A percentile compares a stretch with the other conserved stretches of the same genome.
These are phyloP conservation scores for Eremothecium sinecaudum DNA, from an alignment of 1,139 yeast species.

Conservation along the genomic window DNA sequence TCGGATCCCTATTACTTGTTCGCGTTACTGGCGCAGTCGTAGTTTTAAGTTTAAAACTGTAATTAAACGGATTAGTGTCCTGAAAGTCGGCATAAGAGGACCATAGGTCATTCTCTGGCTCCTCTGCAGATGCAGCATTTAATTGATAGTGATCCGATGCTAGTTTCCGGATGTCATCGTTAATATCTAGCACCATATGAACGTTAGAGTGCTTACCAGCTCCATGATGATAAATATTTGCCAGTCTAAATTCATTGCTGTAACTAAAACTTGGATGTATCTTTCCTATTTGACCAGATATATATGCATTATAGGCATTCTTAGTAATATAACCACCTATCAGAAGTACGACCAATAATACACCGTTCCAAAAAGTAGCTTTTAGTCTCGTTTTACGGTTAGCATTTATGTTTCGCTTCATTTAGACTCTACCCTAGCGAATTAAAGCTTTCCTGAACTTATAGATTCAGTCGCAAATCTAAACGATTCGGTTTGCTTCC, in stretches of 20 bases:
- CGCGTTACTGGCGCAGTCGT: conserved; percentile 34
- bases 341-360: not conserved
- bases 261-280: too few species aligned
- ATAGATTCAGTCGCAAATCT: too few species aligned
- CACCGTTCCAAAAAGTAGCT: too few species aligned
- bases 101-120: conserved; percentile 20
- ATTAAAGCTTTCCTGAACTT: too few species aligned
- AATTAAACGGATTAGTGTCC: conserved; percentile 22
- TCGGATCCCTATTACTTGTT: conserved; percentile 51
- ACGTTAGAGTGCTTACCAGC: conserved; percentile 3
- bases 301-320: too few species aligned
- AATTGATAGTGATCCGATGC: conserved; percentile 3
- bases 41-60: conserved; percentile 15
- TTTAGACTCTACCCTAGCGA: too few species aligned
- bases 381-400: too few species aligned
- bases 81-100: conserved; percentile 12
- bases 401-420: too few species aligned
- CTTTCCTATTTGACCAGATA: too few species aligned
- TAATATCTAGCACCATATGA: conserved; percentile 9
- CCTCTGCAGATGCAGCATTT: conserved; percentile 7
- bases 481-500: too few species aligned
- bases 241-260: conserved; percentile 6
- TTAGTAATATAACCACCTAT: conserved; percentile 1
- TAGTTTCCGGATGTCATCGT: conserved; percentile 1
- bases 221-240: conserved; percentile 11